These are phyloP conservation scores for Ustilaginoidea virens DNA, from an alignment of 2,329 filamentous ascomycete genomes.

Conservation along the genomic window DNA sequence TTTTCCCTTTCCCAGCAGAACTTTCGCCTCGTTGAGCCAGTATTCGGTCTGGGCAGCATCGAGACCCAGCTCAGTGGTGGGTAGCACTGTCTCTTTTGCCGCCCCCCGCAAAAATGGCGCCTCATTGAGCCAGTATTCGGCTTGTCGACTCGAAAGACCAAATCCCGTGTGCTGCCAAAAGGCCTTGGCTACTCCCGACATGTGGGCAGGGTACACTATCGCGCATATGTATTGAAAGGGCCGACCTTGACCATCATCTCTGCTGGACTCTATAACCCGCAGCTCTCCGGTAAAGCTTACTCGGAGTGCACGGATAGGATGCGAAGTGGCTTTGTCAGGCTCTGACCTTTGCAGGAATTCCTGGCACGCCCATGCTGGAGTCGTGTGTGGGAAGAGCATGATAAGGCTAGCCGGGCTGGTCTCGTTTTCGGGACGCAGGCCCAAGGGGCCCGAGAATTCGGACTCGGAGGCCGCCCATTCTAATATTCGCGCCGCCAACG, in stretches of 20 bases:
- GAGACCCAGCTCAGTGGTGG: slow-evolving; percentile 1
- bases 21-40: slow-evolving; percentile 1
- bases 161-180: slow-evolving; percentile 17
- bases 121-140: slow-evolving; percentile 11
- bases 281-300: slow-evolving; percentile 7
- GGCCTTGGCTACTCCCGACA: slow-evolving; percentile 10
- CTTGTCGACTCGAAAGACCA: slow-evolving; percentile 14
- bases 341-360: slow-evolving; percentile 7
- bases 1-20: background rate
- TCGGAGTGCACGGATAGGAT: background rate
- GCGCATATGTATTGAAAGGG: slow-evolving; percentile 6
- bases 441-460: background rate
- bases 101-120: slow-evolving; percentile 6
- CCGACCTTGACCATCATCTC: background rate
- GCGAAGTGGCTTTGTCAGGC: background rate
- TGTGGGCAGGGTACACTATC: slow-evolving; percentile 6
- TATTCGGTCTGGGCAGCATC: slow-evolving; percentile 6
- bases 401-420: background rate
- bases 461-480: slow-evolving; percentile 4
- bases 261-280: background rate
- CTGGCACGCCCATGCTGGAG: slow-evolving; percentile 6
- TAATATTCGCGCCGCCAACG: slow-evolving; percentile 9
- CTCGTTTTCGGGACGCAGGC: background rate
- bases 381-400: slow-evolving; percentile 8
- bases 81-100: background rate